phyloP scores from a whole-genome alignment of 2,329 filamentous ascomycete species.

The Sporothrix brasiliensis region DNA sequence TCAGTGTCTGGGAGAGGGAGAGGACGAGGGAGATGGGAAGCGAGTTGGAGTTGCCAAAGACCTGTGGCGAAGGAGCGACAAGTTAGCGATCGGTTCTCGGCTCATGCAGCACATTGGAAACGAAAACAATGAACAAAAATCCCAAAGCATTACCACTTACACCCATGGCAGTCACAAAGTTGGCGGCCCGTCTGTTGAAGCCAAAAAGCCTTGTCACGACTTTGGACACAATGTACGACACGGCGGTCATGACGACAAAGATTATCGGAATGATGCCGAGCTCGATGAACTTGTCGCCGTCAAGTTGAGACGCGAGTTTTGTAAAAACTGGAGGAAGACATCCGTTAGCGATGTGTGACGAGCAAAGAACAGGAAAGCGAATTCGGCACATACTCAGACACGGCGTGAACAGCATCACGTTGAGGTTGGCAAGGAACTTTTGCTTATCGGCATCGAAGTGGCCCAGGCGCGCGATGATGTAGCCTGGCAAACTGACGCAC shows the following conservation, averaged over 20 bases:
- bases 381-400: slow-evolving; percentile 73
- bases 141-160: slow-evolving; percentile 41
- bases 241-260: slow-evolving; percentile 81
- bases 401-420: slow-evolving; percentile 94
- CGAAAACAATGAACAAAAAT: neutral
- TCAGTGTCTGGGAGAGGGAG: slow-evolving; percentile 87
- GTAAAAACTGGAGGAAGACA: slow-evolving; percentile 73
- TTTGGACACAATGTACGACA: slow-evolving; percentile 79
- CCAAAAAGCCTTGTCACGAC: slow-evolving; percentile 73
- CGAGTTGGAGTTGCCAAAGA: slow-evolving; percentile 98
- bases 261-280: slow-evolving; percentile 94
- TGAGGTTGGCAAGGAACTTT: slow-evolving; percentile 94
- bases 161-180: slow-evolving; percentile 97
- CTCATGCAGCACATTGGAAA: neutral
- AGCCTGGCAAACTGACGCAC: slow-evolving; percentile 91
- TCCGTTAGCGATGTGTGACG: neutral
- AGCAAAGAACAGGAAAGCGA: neutral
- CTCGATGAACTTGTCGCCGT: slow-evolving; percentile 84
- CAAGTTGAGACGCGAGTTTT: slow-evolving; percentile 92
- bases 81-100: neutral
- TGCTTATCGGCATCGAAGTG: slow-evolving; percentile 96
- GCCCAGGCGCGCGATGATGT: slow-evolving; percentile 84
- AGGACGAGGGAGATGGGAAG: slow-evolving; percentile 94
- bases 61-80: slow-evolving; percentile 45
- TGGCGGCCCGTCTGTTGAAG: slow-evolving; percentile 81